phyloP scores from a whole-genome alignment of 768 basidiomycete species.

The Termitomyces sp. region DNA sequence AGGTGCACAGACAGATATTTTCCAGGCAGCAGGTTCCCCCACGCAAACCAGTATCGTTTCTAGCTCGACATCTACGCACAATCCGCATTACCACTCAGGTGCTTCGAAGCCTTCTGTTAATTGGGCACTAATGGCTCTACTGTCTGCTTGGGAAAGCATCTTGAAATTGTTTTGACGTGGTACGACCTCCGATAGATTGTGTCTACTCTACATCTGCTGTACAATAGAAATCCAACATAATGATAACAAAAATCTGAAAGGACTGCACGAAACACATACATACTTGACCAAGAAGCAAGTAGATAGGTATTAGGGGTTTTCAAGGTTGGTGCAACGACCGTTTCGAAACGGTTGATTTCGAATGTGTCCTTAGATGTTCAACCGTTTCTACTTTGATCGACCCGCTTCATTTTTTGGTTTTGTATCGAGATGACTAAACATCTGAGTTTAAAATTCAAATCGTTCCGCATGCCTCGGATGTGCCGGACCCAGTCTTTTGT shows the following conservation, averaged over 20 bases:
- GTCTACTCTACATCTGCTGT: background rate
- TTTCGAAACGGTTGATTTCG: too few relatives aligned
- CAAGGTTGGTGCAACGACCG: too few relatives aligned
- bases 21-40: conserved; percentile 6
- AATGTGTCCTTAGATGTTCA: too few relatives aligned
- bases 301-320: too few relatives aligned
- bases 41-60: conserved; percentile 8
- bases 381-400: too few relatives aligned
- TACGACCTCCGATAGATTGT: background rate
- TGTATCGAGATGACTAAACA: too few relatives aligned
- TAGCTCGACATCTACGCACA: background rate
- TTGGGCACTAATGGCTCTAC: background rate
- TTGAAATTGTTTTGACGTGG: background rate
- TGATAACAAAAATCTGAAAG: background rate
- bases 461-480: too few relatives aligned
- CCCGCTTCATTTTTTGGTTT: too few relatives aligned
- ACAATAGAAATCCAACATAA: too few relatives aligned
- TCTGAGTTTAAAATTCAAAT: too few relatives aligned
- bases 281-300: background rate
- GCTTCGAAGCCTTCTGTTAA: background rate
- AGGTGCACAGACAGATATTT: conserved; percentile 13
- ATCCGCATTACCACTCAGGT: background rate
- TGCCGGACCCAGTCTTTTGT: too few relatives aligned
- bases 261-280: background rate
- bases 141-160: background rate